These are phyloP conservation scores for Cryptosporidium sp. DNA, from an alignment of 169 alveolate genomes.

Conservation along the genomic window DNA sequence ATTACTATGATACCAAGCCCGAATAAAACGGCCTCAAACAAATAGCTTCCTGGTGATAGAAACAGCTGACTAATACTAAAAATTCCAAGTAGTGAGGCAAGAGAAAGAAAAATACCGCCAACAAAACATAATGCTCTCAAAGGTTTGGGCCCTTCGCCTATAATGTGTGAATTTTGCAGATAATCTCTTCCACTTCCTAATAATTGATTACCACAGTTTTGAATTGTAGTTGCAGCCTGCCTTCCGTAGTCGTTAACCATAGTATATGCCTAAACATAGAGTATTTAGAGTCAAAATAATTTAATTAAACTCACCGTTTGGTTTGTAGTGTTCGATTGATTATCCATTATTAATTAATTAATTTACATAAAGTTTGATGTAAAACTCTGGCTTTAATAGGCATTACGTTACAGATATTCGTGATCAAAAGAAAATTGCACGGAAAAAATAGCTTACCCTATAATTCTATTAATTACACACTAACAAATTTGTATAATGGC, in stretches of 20 bases:
- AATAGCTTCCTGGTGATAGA: conserved; percentile 67
- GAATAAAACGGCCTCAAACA: conserved; percentile 62
- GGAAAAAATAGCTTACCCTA: not conserved
- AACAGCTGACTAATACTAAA: conserved; percentile 71
- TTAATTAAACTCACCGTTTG: conserved; percentile 46
- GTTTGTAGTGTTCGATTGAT: conserved; percentile 23
- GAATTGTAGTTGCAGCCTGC: conserved; percentile 72
- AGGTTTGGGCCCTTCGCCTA: conserved; percentile 74
- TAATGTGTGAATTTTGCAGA: conserved; percentile 62
- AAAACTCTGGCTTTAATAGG: not conserved
- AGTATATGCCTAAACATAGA: conserved; percentile 42
- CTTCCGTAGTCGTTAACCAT: conserved; percentile 75
- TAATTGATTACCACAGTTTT: conserved; percentile 67
- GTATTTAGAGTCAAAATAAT: not conserved
- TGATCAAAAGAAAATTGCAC: not conserved
- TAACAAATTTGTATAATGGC: not conserved
- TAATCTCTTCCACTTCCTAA: conserved; percentile 71
- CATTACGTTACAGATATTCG: not conserved
- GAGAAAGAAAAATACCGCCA: conserved; percentile 71
- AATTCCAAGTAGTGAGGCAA: conserved; percentile 62
- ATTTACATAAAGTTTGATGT: not conserved
- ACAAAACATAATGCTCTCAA: conserved; percentile 69
- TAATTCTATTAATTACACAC: conserved; percentile 14
- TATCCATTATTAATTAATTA: conserved; percentile 28
- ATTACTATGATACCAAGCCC: conserved; percentile 68